Evolutionary conservation across 2,329 filamentous ascomycete species (phyloP).

Genomic region (Macrophomina tecta): DNA sequence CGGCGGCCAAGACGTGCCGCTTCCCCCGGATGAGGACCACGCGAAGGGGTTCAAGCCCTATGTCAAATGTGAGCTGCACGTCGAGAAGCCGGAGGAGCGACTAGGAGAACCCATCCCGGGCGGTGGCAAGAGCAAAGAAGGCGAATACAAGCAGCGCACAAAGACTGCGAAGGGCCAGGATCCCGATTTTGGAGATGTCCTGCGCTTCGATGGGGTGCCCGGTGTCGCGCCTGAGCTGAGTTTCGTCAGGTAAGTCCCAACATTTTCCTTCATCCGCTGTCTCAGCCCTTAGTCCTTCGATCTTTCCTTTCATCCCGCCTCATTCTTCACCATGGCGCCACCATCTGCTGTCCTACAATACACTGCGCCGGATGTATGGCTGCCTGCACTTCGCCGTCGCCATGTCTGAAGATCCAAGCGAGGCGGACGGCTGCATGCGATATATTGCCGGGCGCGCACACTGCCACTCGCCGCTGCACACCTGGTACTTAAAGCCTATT

Average conservation of each 20-base stretch:
- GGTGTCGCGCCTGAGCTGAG: conserved; percentile 54
- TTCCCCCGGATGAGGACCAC: conserved; percentile 62
- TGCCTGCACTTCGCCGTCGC: background rate
- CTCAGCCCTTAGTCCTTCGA: conserved; percentile 1
- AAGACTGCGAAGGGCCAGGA: conserved; percentile 51
- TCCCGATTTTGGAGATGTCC: conserved; percentile 54
- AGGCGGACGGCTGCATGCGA: background rate
- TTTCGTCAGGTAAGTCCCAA: conserved; percentile 53
- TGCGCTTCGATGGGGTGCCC: conserved; percentile 51
- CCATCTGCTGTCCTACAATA: background rate
- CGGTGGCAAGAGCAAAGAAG: conserved; percentile 59
- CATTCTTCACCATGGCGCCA: conserved; percentile 3
- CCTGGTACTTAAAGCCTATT: background rate
- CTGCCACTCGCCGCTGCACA: background rate
- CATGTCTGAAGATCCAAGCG: background rate
- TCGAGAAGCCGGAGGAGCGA: conserved; percentile 68
- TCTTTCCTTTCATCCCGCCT: conserved; percentile 3
- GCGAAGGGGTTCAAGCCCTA: conserved; percentile 70
- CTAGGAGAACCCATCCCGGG: conserved; percentile 51
- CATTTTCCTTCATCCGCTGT: conserved; percentile 23
- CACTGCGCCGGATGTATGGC: background rate
- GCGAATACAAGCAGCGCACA: conserved; percentile 55
- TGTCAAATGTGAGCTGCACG: conserved; percentile 80
- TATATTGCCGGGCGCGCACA: background rate
- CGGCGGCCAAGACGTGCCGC: conserved; percentile 76